A percentile compares a stretch with the other conserved stretches of the same genome.
These are phyloP conservation scores for Phytophthora foliorum DNA, from an alignment of 352 stramenopile species.

Conservation along the genomic window DNA sequence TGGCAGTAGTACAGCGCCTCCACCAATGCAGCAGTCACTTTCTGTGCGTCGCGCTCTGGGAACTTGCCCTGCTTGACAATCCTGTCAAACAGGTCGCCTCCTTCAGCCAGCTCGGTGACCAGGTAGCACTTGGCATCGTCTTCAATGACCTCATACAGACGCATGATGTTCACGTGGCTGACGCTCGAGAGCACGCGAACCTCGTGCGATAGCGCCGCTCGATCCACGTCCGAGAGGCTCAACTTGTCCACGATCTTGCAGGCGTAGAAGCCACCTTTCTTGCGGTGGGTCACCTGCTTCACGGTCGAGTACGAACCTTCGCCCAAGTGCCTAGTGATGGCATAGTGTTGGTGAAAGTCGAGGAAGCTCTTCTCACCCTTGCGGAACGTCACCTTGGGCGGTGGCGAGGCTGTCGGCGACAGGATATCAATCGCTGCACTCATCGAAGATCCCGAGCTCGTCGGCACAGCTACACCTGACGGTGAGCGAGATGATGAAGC, in stretches of 20 bases:
- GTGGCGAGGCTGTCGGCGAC: slow-evolving; percentile 5
- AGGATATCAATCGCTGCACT: slow-evolving; percentile 1
- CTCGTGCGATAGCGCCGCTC: slow-evolving; percentile 77
- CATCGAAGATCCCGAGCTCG: neutral
- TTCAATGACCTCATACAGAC: slow-evolving; percentile 94
- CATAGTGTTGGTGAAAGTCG: slow-evolving; percentile 88
- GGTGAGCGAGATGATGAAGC: slow-evolving; percentile 14
- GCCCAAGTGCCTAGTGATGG: slow-evolving; percentile 82
- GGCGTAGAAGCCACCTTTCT: slow-evolving; percentile 73
- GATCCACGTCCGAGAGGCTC: slow-evolving; percentile 77
- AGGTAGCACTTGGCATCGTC: slow-evolving; percentile 97
- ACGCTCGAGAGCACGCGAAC: slow-evolving; percentile 77
- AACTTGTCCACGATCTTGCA: slow-evolving; percentile 91
- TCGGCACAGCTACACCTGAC: slow-evolving; percentile 12
- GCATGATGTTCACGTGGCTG: slow-evolving; percentile 92
- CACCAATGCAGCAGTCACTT: slow-evolving; percentile 76
- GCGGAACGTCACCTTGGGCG: slow-evolving; percentile 60
- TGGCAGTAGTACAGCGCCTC: slow-evolving; percentile 95
- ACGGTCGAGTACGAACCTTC: slow-evolving; percentile 91
- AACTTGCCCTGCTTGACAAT: slow-evolving; percentile 89
- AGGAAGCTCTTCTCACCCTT: slow-evolving; percentile 85
- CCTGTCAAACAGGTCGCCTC: slow-evolving; percentile 90
- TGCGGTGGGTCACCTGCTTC: slow-evolving; percentile 88
- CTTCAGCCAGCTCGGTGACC: slow-evolving; percentile 96
- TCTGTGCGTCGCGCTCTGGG: slow-evolving; percentile 68